Percentiles rank a stretch among this genome's conserved stretches.
phyloP scores from a whole-genome alignment of 345 rosid species.

The Brassica incana region DNA sequence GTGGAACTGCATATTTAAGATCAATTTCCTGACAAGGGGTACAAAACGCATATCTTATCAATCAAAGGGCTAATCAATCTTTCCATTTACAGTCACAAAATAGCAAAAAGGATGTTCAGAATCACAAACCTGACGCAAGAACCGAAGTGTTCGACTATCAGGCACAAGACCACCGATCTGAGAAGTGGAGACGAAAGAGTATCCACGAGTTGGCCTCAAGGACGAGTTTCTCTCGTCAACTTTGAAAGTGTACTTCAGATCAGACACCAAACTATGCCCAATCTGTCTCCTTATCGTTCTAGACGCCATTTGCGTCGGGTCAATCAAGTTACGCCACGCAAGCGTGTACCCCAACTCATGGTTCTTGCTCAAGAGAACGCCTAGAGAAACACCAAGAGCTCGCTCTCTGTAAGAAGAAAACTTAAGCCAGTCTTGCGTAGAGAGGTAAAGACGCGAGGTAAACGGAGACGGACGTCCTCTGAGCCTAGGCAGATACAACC shows the following conservation, averaged over 20 bases:
- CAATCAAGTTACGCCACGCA: conserved; percentile 78
- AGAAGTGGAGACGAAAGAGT: conserved; percentile 72
- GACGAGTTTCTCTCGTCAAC: conserved; percentile 75
- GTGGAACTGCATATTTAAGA: conserved; percentile 81
- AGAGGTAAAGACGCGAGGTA: conserved; percentile 62
- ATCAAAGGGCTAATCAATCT: conserved; percentile 15
- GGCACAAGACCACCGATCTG: conserved; percentile 89
- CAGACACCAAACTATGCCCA: conserved; percentile 78
- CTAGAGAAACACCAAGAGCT: conserved; percentile 76
- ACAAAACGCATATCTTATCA: conserved; percentile 12
- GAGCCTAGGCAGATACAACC: conserved; percentile 82
- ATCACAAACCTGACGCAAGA: conserved; percentile 75
- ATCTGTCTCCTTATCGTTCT: conserved; percentile 78
- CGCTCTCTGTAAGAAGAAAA: conserved; percentile 83
- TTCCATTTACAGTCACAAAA: conserved; percentile 1
- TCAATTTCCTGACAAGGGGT: conserved; percentile 61
- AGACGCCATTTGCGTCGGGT: conserved; percentile 76
- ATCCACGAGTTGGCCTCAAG: conserved; percentile 78
- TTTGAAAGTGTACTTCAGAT: conserved; percentile 72
- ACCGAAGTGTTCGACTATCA: conserved; percentile 69
- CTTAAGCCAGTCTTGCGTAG: conserved; percentile 83
- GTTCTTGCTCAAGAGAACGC: conserved; percentile 58
- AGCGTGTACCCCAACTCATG: conserved; percentile 73
- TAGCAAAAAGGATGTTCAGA: conserved; percentile 5
- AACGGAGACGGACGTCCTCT: conserved; percentile 64